phyloP scores from a whole-genome alignment of 2,329 filamentous ascomycete genomes.

The Colletotrichum plurivorum region DNA sequence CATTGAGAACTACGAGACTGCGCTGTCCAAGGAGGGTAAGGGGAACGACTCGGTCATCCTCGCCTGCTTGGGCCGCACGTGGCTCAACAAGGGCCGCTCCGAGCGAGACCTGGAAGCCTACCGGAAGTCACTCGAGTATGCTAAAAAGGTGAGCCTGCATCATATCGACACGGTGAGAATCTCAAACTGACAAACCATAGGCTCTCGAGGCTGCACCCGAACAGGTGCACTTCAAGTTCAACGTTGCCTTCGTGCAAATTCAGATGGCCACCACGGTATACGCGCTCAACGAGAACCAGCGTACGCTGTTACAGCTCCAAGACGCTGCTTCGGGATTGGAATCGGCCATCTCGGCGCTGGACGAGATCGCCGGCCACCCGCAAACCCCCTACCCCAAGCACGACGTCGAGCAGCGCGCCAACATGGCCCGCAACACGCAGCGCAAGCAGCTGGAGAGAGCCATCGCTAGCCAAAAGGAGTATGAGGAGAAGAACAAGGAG shows the following conservation, averaged over 20 bases:
- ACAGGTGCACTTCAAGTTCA: slow-evolving; percentile 94
- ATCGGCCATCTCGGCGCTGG: slow-evolving; percentile 82
- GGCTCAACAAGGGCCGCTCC: slow-evolving; percentile 82
- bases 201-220: slow-evolving; percentile 85
- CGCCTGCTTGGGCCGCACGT: slow-evolving; percentile 88
- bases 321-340: slow-evolving; percentile 86
- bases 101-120: slow-evolving; percentile 72
- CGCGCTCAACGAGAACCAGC: slow-evolving; percentile 79
- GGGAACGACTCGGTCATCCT: slow-evolving; percentile 82
- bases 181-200: slow-evolving; percentile 51
- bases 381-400: slow-evolving; percentile 89
- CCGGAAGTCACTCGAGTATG: slow-evolving; percentile 70
- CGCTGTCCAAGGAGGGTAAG: slow-evolving; percentile 83
- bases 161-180: neutral
- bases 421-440: slow-evolving; percentile 97
- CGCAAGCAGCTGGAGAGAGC: slow-evolving; percentile 91
- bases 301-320: slow-evolving; percentile 85
- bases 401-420: slow-evolving; percentile 94
- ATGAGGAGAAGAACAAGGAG: slow-evolving; percentile 92
- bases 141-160: slow-evolving; percentile 68
- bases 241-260: slow-evolving; percentile 97
- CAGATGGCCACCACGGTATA: slow-evolving; percentile 89
- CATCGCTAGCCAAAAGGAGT: slow-evolving; percentile 87
- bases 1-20: slow-evolving; percentile 94
- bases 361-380: slow-evolving; percentile 73